Evolutionary conservation across 371 early-diverging fungal genomes (phyloP), one percentile per base, ranked within the genome.

Genomic region (Synchytrium microbalum): DNA sequence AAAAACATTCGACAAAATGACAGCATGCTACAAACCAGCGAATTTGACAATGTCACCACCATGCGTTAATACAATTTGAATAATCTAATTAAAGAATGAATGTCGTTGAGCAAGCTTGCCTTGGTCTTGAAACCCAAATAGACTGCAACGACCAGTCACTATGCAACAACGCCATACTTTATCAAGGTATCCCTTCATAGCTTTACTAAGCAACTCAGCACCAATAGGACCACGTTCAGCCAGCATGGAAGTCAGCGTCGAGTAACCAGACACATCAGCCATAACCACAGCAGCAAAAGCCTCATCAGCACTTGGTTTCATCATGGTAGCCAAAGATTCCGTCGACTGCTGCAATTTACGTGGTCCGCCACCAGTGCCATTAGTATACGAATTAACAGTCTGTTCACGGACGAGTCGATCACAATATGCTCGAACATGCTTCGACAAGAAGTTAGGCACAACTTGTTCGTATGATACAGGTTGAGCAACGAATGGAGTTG

Each of bases 11-110:
- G n/a, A n/a, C n/a, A n/a, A n/a, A n/a, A 16, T 26, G 28, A 24
- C 27, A 27, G 24, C 10, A 27, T 10, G 32, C n/a, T 27, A 31
- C 59, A 30, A 28, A 75, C 77, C 82, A 1, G 72, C 81, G 63
- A 82, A 82, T 66, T 82, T 82, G 28, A 82, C 78, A 65, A 82
- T 81, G 64, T 82, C 82, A 10, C 82, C 82, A 5, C 73, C 77
- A 65, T 79, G 75, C 14, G 58, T 28, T 2, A 71, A 51, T 13
- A 82, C 76, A 26, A 66, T 76, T 61, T 75, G 69, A 54, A 82
- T 79, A 61, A 81, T 81, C 81, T 81, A 61, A 8, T 14, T 19
- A 1, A 54, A 13, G 30, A 55, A 14, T 24, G 26, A 24, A 29
- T 16, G 3, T 31, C 3, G 2, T 13, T 2, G 13, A 38, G 60